Evolutionary conservation across 257 asterid genomes (phyloP).

Genomic region (Rauvolfia tetraphylla): DNA sequence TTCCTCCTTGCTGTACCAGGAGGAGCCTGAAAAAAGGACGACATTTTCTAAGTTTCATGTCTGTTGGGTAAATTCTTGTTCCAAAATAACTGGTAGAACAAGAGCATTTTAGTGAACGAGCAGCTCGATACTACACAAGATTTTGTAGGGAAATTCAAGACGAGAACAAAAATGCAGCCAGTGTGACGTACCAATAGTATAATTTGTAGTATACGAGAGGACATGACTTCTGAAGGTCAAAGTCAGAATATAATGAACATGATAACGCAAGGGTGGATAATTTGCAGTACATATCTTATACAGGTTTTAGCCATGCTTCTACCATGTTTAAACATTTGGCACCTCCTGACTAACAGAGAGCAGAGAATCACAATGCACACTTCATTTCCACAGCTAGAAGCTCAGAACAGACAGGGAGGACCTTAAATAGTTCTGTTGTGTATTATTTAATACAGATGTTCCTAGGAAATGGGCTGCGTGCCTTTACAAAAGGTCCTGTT

Average conservation of each 20-base stretch:
- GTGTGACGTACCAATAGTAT: background rate
- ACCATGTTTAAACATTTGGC: background rate
- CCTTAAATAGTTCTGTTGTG: background rate
- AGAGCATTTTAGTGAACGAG: background rate
- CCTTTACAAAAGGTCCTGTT: background rate
- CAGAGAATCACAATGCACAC: background rate
- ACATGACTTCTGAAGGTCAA: background rate
- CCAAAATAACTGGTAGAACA: background rate
- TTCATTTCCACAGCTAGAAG: background rate
- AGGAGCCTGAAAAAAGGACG: conserved; percentile 55
- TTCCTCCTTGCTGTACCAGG: conserved; percentile 96
- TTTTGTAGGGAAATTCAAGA: background rate
- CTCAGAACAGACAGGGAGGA: background rate
- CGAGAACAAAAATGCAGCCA: background rate
- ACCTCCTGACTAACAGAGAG: background rate
- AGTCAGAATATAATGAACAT: background rate
- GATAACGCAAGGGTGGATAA: background rate
- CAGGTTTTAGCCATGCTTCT: background rate
- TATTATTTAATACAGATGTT: background rate
- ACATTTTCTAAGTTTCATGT: too few relatives aligned
- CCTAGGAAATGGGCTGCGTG: background rate
- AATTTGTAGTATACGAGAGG: background rate
- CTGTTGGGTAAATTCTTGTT: background rate
- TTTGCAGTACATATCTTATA: background rate
- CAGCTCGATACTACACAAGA: background rate